phyloP scores from a whole-genome alignment of 139 green algal genomes.

The Deuterostichococcus epilithicus region DNA sequence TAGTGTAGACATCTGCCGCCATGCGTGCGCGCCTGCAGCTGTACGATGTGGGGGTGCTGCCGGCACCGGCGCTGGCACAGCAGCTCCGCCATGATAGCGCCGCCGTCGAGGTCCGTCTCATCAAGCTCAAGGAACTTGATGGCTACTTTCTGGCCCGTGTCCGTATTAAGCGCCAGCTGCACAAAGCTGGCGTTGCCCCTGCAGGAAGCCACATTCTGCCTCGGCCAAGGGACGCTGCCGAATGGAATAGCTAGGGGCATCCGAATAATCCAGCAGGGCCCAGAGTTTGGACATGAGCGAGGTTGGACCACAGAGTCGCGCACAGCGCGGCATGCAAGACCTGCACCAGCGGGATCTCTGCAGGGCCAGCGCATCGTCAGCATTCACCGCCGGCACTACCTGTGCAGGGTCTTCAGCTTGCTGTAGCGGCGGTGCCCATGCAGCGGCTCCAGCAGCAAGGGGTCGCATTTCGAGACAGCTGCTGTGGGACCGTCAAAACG shows the following conservation, averaged over 20 bases:
- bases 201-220: too few species aligned
- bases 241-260: too few species aligned
- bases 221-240: too few species aligned
- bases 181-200: constrained; percentile 1
- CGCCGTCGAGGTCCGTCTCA: neutral
- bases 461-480: neutral
- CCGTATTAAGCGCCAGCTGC: neutral
- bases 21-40: neutral
- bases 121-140: neutral
- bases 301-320: too few species aligned
- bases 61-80: neutral
- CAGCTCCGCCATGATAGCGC: neutral
- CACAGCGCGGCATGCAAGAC: too few species aligned
- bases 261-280: too few species aligned
- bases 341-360: too few species aligned
- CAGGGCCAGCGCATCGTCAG: too few species aligned
- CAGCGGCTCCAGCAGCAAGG: neutral
- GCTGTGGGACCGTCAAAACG: neutral
- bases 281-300: too few species aligned
- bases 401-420: constrained; percentile 1
- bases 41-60: constrained; percentile 4
- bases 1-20: too few species aligned
- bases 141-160: neutral
- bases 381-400: too few species aligned
- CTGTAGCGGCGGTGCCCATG: neutral